A percentile compares a stretch with the other conserved stretches of the same genome.
These are phyloP conservation scores for Anisodus tanguticus DNA, from an alignment of 257 asterid genomes.

Conservation along the genomic window DNA sequence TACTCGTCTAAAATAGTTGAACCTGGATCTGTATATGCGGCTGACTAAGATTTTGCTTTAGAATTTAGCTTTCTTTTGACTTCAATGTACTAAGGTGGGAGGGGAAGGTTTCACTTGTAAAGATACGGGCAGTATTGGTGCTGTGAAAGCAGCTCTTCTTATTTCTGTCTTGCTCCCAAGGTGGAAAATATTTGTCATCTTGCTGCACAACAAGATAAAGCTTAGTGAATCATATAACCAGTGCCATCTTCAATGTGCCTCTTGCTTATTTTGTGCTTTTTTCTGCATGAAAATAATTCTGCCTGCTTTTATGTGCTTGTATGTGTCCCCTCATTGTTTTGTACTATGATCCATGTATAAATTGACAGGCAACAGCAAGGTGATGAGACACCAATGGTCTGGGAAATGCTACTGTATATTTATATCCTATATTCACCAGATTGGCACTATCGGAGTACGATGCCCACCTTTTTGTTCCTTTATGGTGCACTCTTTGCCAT, in stretches of 20 bases:
- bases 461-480: conserved; percentile 92
- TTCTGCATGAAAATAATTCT: background rate
- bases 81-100: background rate
- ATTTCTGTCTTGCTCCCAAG: background rate
- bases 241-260: background rate
- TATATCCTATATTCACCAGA: conserved; percentile 97
- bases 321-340: background rate
- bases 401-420: conserved; percentile 98
- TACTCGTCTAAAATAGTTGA: background rate
- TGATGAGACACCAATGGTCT: conserved; percentile 99
- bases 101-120: conserved; percentile 10
- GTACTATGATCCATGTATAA: conserved; percentile 27
- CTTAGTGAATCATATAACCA: background rate
- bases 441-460: conserved; percentile 96
- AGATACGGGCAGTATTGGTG: background rate
- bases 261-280: background rate
- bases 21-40: background rate
- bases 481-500: conserved; percentile 80
- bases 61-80: background rate
- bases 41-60: background rate
- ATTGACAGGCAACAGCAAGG: conserved; percentile 87
- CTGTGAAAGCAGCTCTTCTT: background rate
- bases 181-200: background rate
- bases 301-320: conserved; percentile 16
- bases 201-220: background rate